Evolutionary conservation across 2,329 filamentous ascomycete genomes (phyloP).

Genomic region (Lasiodiplodia theobromae): DNA sequence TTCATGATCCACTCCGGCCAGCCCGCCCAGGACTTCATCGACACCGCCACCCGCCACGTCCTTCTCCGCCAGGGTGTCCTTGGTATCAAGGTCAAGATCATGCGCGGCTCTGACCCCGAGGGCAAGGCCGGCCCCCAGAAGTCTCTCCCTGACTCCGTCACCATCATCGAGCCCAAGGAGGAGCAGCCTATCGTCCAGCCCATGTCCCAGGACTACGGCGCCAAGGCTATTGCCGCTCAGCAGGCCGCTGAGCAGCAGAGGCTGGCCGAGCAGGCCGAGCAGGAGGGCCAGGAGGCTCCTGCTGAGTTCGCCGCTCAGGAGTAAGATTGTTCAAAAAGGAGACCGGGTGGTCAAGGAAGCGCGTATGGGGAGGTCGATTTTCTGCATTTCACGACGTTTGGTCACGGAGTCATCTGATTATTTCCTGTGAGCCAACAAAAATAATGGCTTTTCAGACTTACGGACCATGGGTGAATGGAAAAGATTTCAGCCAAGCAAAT

Average conservation of each 20-base stretch:
- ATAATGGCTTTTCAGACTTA: conserved; percentile 29
- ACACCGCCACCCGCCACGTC: conserved; percentile 97
- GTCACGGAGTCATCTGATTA: conserved; percentile 30
- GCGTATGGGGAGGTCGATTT: conserved; percentile 27
- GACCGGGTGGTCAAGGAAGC: conserved; percentile 25
- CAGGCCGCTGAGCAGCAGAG: conserved; percentile 70
- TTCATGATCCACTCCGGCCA: conserved; percentile 99
- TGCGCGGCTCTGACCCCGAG: conserved; percentile 99
- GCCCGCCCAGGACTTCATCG: conserved; percentile 99
- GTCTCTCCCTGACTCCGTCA: conserved; percentile 96
- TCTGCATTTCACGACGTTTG: conserved; percentile 31
- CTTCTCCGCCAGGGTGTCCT: conserved; percentile 99
- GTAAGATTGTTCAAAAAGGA: conserved; percentile 24
- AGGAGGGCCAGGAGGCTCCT: conserved; percentile 48
- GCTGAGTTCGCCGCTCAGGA: conserved; percentile 27
- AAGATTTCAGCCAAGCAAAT: conserved; percentile 27
- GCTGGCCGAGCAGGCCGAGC: conserved; percentile 65
- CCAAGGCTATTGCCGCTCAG: conserved; percentile 78
- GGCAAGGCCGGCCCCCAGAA: conserved; percentile 98
- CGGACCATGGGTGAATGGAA: conserved; percentile 29
- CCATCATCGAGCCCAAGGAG: conserved; percentile 99
- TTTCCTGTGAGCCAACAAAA: conserved; percentile 29
- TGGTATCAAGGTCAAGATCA: conserved; percentile 99
- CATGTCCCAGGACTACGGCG: conserved; percentile 97
- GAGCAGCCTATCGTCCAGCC: conserved; percentile 94